Conservation (phyloP, 2,329 filamentous ascomycete species). For the Curvularia hawaiiensis region DNA sequence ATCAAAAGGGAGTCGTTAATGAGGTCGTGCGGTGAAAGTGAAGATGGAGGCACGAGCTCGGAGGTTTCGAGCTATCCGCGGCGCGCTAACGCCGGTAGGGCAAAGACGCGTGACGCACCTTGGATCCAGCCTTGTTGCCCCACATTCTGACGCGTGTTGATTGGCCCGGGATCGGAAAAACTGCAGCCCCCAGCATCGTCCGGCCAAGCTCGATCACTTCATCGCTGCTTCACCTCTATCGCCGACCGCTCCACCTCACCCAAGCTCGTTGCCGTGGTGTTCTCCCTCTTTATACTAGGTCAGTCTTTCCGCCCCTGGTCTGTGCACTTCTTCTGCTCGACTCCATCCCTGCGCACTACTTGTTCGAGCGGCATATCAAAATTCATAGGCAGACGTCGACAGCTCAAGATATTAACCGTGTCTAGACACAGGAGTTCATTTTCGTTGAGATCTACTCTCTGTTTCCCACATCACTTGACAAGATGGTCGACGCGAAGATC, state of each 20-base stretch:
- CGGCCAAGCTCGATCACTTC: slow-evolving; percentile 30
- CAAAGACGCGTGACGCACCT: slow-evolving; percentile 29
- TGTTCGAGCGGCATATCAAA: slow-evolving; percentile 17
- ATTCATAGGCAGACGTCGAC: slow-evolving; percentile 28
- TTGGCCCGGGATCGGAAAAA: slow-evolving; percentile 34
- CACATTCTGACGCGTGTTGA: slow-evolving; percentile 22
- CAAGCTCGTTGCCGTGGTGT: slow-evolving; percentile 39
- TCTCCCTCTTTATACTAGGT: slow-evolving; percentile 25
- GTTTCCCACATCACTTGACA: slow-evolving; percentile 11
- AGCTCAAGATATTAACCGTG: slow-evolving; percentile 28
- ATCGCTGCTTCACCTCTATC: slow-evolving; percentile 28
- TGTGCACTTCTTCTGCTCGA: slow-evolving; percentile 27
- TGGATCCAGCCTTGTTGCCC: slow-evolving; percentile 13
- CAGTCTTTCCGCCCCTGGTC: slow-evolving; percentile 24
- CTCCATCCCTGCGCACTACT: slow-evolving; percentile 18
- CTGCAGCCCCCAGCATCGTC: slow-evolving; percentile 15
- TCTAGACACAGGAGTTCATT: slow-evolving; percentile 7
- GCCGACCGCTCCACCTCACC: slow-evolving; percentile 32
- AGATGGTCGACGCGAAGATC: slow-evolving; percentile 50
- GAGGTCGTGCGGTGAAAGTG: slow-evolving; percentile 20
- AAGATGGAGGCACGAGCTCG: slow-evolving; percentile 30
- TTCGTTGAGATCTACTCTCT: not conserved
- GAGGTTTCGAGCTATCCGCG: slow-evolving; percentile 23
- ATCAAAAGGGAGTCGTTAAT: slow-evolving; percentile 16
- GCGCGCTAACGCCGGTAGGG: slow-evolving; percentile 21